Evolutionary conservation across 805 yeast genomes (phyloP), one percentile per base, ranked within the genome.

Genomic region (Kuraishia floccosa): DNA sequence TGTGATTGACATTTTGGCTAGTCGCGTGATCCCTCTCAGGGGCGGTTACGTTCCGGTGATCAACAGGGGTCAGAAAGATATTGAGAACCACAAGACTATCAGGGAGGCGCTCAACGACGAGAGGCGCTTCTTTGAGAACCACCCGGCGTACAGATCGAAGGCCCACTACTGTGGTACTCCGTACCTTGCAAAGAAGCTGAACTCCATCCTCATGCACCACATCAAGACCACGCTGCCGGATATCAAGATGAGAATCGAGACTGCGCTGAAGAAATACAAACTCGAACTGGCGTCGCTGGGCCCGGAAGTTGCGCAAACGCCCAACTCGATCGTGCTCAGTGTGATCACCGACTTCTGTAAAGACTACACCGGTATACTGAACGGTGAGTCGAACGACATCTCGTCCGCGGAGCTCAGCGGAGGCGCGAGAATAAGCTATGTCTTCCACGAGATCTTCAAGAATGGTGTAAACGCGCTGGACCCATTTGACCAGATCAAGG

Each of bases 151-250:
- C 58, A 72, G 85, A 44, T 79, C 91, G 20, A 91, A 89, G 53
- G 89, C 96, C 6, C 93, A 84, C 49, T 89, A 76, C 60, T 91
- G 98, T 58, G 98, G 98, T 55, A 91, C 98, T n/a, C 96, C 96
- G 25, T 91, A 80, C 55, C 65, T 91, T 50, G 96, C 97, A 31
- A 82, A 85, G 52, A 84, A 86, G 57, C 71, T 91, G 49, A 91
- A 84, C 57, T 75, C 80, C 26, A 84, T 91, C 43, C 68, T 91
- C 45, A 67, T 85, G 58, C 85, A 78, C 50, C 98, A 91, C 58
- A 91, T 91, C 55, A 76, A 81, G 54, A 74, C 78, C 33, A 80
- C 86, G 6, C 61, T 81, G 50, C 98, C 98, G 12, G 97, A 91
- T 42, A 91, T 91, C 46, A 91, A 86, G 58, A 70, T 81, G 55